Evolutionary conservation across 2,329 filamentous ascomycete genomes (phyloP).

Genomic region (Pseudogymnoascus sp.): DNA sequence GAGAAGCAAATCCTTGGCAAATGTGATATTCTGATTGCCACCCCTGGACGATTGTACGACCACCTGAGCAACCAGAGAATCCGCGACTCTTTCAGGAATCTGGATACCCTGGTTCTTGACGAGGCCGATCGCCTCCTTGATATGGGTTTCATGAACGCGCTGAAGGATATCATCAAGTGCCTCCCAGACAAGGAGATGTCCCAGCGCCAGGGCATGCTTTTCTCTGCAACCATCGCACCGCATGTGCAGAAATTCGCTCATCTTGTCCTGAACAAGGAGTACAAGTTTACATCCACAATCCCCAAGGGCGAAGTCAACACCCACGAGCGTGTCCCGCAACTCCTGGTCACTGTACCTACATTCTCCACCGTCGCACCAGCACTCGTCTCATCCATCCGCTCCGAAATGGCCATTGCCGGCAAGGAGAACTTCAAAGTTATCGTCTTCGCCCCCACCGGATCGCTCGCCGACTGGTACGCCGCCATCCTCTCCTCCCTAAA

Average conservation of each 20-base stretch:
- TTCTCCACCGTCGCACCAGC: conserved; percentile 72
- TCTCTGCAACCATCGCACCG: conserved; percentile 84
- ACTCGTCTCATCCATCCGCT: conserved; percentile 66
- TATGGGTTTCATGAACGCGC: conserved; percentile 69
- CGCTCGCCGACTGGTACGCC: conserved; percentile 58
- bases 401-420: conserved; percentile 42
- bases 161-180: conserved; percentile 50
- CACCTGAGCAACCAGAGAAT: conserved; percentile 52
- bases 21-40: conserved; percentile 84
- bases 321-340: conserved; percentile 76
- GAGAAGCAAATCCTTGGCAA: conserved; percentile 55
- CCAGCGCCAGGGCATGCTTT: conserved; percentile 83
- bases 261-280: conserved; percentile 70
- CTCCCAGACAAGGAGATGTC: conserved; percentile 58
- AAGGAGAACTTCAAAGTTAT: conserved; percentile 78
- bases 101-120: conserved; percentile 89
- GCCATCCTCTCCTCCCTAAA: conserved; percentile 41
- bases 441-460: conserved; percentile 77
- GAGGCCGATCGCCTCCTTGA: conserved; percentile 98
- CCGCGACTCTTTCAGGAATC: conserved; percentile 39
- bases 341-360: conserved; percentile 56
- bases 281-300: conserved; percentile 88
- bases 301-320: conserved; percentile 73
- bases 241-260: conserved; percentile 73
- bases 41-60: conserved; percentile 79